Evolutionary conservation across 31 red algal species (phyloP), one percentile per base, ranked within the genome.

Genomic region (Odonthalia washingtoniensis): DNA sequence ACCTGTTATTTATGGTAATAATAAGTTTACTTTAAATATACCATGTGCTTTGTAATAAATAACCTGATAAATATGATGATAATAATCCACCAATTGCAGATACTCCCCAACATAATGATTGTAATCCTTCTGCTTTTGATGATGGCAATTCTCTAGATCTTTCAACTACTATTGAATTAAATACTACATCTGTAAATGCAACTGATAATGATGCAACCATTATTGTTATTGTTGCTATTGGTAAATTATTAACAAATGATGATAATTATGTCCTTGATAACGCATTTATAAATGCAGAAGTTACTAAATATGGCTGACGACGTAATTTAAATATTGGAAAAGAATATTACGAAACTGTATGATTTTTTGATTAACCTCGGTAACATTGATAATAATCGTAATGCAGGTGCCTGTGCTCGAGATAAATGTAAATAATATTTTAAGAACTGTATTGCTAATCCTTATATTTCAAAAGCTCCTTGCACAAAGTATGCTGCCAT

Each of bases 361-460:
- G 96, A 72, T 4, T 91, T 90, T 80, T 99, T 99, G 44, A 99
- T 92, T 24, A 91, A 84, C 97, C 97, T 96, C 26, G 97, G 97
- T 21, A 99, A 42, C 40, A 89, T 89, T 24, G 83, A 46, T 14
- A 90, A 42, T 28, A 91, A 94, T n/a, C 73, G 92, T 49, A 99
- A 73, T 37, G 94, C 91, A 31, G 97, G 77, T 39, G 78, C 53
- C 28, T 86, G 77, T 32, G 92, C 89, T 9, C 94, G 97, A 18
- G 80, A 65, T 35, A 99, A 65, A 61, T 69, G 39, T 14, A 99
- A 68, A 26, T 91, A 65, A 72, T 99, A 94, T 70, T 99, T 99
- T 44, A 96, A 96, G 78, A 95, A 99, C 1, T 89, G 70, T 16
- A 91, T 53, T 27, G 97, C 97, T 39, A 99, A 89, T 34, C 97